Evolutionary conservation across 176 grass and related monocot genomes (phyloP).

Genomic region (Musa troglodytarum): DNA sequence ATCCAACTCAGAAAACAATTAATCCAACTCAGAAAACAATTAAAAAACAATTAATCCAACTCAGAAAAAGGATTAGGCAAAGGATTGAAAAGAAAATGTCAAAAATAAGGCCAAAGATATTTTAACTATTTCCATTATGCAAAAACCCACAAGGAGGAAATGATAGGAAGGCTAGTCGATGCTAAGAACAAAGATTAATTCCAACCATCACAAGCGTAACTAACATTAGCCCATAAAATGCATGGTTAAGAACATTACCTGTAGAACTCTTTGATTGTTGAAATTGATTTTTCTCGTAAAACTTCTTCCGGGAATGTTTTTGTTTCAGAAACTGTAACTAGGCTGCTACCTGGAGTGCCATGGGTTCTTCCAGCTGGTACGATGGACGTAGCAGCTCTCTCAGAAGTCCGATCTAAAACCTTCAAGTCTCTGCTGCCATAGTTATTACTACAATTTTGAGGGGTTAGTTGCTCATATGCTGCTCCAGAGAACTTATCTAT

Average conservation of each 20-base stretch:
- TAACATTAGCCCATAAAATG: background rate
- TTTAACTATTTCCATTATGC: too few species aligned
- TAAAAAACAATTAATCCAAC: too few species aligned
- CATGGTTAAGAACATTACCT: conserved; percentile 33
- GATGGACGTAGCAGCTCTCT: conserved; percentile 24
- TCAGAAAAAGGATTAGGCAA: too few species aligned
- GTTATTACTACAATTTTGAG: conserved; percentile 15
- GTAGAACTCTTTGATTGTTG: conserved; percentile 73
- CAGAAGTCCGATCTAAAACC: conserved; percentile 31
- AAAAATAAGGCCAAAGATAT: too few species aligned
- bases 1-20: too few species aligned
- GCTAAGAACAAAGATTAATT: too few species aligned
- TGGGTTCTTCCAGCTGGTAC: conserved; percentile 39
- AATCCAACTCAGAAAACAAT: too few species aligned
- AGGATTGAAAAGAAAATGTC: too few species aligned
- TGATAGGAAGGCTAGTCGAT: too few species aligned
- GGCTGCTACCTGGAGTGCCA: conserved; percentile 30
- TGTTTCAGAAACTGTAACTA: conserved; percentile 34
- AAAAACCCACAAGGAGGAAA: too few species aligned
- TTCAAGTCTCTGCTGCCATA: conserved; percentile 14
- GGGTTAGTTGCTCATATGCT: background rate
- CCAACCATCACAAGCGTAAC: too few species aligned
- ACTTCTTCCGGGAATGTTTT: conserved; percentile 49
- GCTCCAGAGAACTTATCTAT: conserved; percentile 7
- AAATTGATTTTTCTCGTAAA: conserved; percentile 69